Base-by-base conservation (phyloP, 257 asterid genomes). In the Solanum pimpinellifolium region DNA sequence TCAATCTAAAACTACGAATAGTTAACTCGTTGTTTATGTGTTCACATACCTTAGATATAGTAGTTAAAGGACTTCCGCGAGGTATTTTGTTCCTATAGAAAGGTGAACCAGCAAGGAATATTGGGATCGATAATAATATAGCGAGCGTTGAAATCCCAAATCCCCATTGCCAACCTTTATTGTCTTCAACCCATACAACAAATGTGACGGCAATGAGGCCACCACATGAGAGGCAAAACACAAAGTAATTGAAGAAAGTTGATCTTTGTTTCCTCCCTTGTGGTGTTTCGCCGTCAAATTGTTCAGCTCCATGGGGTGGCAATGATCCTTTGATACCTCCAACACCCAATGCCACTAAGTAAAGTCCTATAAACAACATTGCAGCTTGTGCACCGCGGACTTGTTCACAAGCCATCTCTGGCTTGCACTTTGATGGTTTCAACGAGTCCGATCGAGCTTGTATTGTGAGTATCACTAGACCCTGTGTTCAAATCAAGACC, bases 81-180 rank as follows among this genome's bases (percentile, higher is more conserved):
- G 99, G 97, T 1, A 92, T 86, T 85, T 92, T 96, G 90, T 95
- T 95, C 92, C 90, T 89, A 82, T 94, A 96, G 80, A 85, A 92
- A 18, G 33, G 66, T 2, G 98, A 94, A 9, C 99, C 99, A 6
- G 89, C 85, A 14, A 96, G 88, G 83, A 96, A 95, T 20, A 95
- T 1, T 0, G 97, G 97, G 68, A 95, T 93, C 4, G 98, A 92
- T 66, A 95, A 70, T 49, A 95, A 87, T 65, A 96, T 93, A 1
- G 98, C 83, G 75, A 94, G 18, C 0, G 99, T 95, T 9, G 99
- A 90, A 18, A 95, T 89, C 11, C 95, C 96, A 33, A 95, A 94
- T 11, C 99, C 99, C 99, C 99, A 96, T 85, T 94, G 90, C 97
- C 98, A 94, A 5, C 99, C 99, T 87, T 92, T 94, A 88, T 96